phyloP scores from a whole-genome alignment of 176 grass and related monocot genomes.

The Poa annua region DNA sequence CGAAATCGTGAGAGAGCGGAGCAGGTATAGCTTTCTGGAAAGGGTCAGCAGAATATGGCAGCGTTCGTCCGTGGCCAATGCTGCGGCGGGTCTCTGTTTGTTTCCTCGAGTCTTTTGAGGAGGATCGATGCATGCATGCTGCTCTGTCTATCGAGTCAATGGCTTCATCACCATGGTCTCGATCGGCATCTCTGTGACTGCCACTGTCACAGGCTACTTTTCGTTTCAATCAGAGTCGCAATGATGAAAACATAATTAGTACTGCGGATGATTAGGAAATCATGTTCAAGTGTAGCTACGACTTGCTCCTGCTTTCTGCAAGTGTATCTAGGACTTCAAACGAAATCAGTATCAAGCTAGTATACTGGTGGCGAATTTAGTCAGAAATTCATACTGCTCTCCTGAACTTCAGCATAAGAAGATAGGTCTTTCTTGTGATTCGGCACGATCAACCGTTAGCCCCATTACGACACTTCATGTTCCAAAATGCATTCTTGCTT shows the following conservation, averaged over 20 bases:
- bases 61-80: not conserved
- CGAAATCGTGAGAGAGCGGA: not conserved
- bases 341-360: not conserved
- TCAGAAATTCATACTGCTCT: not conserved
- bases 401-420: not conserved
- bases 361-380: not conserved
- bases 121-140: slow-evolving; percentile 15
- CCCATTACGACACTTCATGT: not conserved
- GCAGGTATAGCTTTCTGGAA: slow-evolving; percentile 42
- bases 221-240: slow-evolving; percentile 42
- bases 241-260: slow-evolving; percentile 46
- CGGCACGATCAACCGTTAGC: not conserved
- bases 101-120: slow-evolving; percentile 32
- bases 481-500: not conserved
- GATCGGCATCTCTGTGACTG: not conserved
- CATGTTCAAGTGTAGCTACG: not conserved
- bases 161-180: slow-evolving; percentile 27
- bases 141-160: slow-evolving; percentile 21
- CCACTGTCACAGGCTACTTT: not conserved
- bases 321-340: too few relatives aligned
- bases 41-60: slow-evolving; percentile 40
- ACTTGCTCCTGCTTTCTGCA: not conserved
- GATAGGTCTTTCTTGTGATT: not conserved
- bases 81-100: not conserved
- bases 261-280: slow-evolving; percentile 24